Conservation (phyloP, 306 rosid species). For the Lotus japonicus region DNA sequence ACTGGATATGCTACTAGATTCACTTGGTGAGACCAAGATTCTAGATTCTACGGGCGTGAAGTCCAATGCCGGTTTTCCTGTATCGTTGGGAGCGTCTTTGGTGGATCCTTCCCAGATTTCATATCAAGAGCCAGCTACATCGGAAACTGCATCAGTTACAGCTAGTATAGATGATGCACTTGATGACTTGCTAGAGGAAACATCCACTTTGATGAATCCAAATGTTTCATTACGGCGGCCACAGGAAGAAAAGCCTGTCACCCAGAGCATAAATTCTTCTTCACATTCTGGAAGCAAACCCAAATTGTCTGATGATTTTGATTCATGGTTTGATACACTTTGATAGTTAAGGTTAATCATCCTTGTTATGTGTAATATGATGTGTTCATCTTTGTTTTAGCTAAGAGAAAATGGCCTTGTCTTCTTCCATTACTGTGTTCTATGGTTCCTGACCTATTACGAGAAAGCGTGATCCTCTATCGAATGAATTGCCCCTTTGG, state of each 20-base stretch:
- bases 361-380: conserved; percentile 9
- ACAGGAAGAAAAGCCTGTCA: conserved; percentile 24
- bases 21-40: conserved; percentile 40
- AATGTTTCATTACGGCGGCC: conserved; percentile 13
- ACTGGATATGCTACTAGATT: conserved; percentile 65
- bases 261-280: conserved; percentile 23
- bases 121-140: conserved; percentile 25
- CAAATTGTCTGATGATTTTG: conserved; percentile 48
- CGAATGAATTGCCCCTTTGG: neutral
- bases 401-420: no score
- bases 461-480: neutral
- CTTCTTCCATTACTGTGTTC: no score
- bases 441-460: neutral
- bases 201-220: conserved; percentile 37
- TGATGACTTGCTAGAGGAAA: conserved; percentile 63
- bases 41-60: conserved; percentile 16
- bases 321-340: conserved; percentile 73
- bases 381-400: neutral
- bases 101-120: conserved; percentile 20
- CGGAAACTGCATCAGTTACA: conserved; percentile 15
- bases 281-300: conserved; percentile 40
- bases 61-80: conserved; percentile 15
- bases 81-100: conserved; percentile 26
- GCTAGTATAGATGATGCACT: conserved; percentile 57
- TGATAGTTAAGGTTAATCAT: conserved; percentile 19